Base-by-base conservation (phyloP, 2,329 filamentous ascomycete genomes). In the Peltaster fructicola region DNA sequence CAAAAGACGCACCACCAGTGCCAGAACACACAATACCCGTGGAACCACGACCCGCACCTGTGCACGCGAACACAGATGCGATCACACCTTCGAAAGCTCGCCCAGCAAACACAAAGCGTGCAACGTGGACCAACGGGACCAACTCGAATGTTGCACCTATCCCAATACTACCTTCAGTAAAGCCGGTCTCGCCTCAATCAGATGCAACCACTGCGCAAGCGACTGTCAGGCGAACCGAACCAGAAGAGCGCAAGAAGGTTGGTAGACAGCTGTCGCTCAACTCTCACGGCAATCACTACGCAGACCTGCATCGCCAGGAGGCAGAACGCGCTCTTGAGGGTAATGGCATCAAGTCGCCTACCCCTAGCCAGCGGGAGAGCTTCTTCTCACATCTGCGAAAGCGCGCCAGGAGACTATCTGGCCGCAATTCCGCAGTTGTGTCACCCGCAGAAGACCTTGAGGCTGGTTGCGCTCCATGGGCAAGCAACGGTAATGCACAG, bases 381-480 rank as follows among this genome's bases (percentile, higher is more conserved):
- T 98, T 98, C 60, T 98, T 98, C 55, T 95, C 88, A 1, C 88
- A 98, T 48, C 64, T 98, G 6, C 70, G 88, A 29, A 98, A 98
- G 54, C 74, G 85, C 25, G 88, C 90, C 14, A 70, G 88, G 39
- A 68, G 88, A 38, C 73, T 98, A 32, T 98, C 88, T 14, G 88
- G 88, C 22, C 73, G 85, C 29, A 82, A 92, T 45, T 79, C 85
- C 47, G 73, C 72, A 8, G 74, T 80, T 6, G 69, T 76, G 30
- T 79, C 81, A 10, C 76, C 81, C 6, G 69, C 65, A 20, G 84
- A 93, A 39, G 85, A 95, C 44, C 60, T 91, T 26, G 88, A 95
- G 50, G 80, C 78, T 25, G 85, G 84, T 21, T 92, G 82, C 49
- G 77, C 73, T 9, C 82, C 84, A 4, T 95, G 82, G 81, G 31